Percentiles rank a stretch among this genome's conserved stretches.
These are phyloP conservation scores for Curvularia verruculosa DNA, from an alignment of 2,329 filamentous ascomycete genomes.

Conservation along the genomic window DNA sequence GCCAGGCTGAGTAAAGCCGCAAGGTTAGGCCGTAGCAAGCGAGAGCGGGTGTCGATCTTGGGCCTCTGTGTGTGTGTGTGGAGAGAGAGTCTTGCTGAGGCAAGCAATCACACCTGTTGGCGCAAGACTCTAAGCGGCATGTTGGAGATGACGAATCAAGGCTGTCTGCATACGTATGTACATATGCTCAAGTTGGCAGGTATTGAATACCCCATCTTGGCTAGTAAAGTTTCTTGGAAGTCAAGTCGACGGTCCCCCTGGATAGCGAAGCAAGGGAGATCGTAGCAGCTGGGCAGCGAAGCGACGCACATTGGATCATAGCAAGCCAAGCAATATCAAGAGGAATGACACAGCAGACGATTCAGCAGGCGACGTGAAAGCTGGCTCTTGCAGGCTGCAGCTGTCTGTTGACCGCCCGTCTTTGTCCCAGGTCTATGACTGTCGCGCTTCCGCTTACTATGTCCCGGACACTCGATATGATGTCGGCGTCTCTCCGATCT, in stretches of 20 bases:
- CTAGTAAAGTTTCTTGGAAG: background rate
- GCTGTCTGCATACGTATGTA: background rate
- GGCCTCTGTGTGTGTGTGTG: background rate
- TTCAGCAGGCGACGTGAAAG: background rate
- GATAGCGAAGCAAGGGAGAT: constrained; percentile 11
- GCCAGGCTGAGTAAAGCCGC: constrained; percentile 12
- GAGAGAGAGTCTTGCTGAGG: constrained; percentile 4
- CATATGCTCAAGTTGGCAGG: background rate
- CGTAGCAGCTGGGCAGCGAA: background rate
- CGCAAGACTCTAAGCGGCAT: background rate
- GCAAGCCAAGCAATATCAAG: background rate
- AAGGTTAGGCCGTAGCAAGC: constrained; percentile 10
- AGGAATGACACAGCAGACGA: background rate
- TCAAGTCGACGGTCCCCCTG: background rate
- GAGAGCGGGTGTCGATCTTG: constrained; percentile 5
- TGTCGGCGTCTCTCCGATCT: background rate
- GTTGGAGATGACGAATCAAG: background rate
- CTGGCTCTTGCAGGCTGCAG: background rate
- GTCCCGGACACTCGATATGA: background rate
- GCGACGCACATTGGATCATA: background rate
- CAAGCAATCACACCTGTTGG: background rate
- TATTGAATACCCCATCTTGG: background rate
- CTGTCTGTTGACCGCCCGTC: background rate
- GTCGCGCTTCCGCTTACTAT: background rate
- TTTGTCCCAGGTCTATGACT: background rate